These are phyloP conservation scores for Coniochaeta sp. DNA, from an alignment of 2,329 filamentous ascomycete species.

Conservation along the genomic window DNA sequence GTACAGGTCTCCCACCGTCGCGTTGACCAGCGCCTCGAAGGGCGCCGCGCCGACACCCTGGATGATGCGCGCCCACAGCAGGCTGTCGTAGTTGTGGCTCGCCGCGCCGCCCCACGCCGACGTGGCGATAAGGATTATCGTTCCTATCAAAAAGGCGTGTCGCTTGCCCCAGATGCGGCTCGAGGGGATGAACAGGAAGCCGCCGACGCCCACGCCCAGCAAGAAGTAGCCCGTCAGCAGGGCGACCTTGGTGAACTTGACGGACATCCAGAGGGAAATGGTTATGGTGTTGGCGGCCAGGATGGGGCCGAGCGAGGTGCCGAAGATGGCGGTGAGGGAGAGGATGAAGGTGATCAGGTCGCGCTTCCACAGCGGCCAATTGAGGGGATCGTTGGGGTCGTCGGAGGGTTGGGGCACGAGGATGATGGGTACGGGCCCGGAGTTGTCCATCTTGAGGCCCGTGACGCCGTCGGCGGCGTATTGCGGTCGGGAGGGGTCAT, in stretches of 20 bases:
- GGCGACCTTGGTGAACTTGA: slow-evolving; percentile 68
- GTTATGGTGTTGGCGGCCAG: slow-evolving; percentile 84
- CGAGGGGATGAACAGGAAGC: slow-evolving; percentile 79
- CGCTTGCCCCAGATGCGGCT: slow-evolving; percentile 90
- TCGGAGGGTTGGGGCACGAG: slow-evolving; percentile 83
- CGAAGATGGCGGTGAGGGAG: slow-evolving; percentile 75
- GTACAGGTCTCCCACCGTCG: slow-evolving; percentile 82
- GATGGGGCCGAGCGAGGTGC: slow-evolving; percentile 75
- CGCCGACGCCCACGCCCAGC: slow-evolving; percentile 72
- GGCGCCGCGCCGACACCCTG: slow-evolving; percentile 84
- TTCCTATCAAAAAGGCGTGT: slow-evolving; percentile 76
- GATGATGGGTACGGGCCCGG: slow-evolving; percentile 62
- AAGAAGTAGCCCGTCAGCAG: slow-evolving; percentile 83
- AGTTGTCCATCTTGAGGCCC: slow-evolving; percentile 65
- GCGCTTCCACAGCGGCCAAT: slow-evolving; percentile 80
- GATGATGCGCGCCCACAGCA: slow-evolving; percentile 73
- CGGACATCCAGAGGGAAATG: slow-evolving; percentile 58
- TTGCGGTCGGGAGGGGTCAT: slow-evolving; percentile 46
- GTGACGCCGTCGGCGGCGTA: slow-evolving; percentile 29
- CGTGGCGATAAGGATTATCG: slow-evolving; percentile 63
- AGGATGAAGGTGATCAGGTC: slow-evolving; percentile 74
- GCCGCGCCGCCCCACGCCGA: slow-evolving; percentile 73
- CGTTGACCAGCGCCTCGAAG: slow-evolving; percentile 86
- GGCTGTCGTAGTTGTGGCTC: slow-evolving; percentile 53
- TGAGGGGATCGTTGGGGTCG: slow-evolving; percentile 81